Base-by-base conservation (phyloP, 768 basidiomycete genomes). In the Calocera viscosa region DNA sequence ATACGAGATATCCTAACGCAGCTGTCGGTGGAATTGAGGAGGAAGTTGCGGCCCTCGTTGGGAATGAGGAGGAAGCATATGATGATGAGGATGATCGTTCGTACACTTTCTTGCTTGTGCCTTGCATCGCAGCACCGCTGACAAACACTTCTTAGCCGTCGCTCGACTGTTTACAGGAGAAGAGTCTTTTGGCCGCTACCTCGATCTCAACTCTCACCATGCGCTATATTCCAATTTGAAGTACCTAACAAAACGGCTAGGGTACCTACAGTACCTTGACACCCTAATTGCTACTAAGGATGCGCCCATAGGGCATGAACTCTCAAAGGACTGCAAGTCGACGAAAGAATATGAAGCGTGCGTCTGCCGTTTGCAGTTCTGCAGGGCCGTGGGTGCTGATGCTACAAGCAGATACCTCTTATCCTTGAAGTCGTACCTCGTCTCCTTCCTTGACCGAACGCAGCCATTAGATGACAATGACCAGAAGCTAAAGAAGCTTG, bases 231-330 rank as follows among this genome's bases (percentile, higher is more conserved):
- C 85, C 79, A 99, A 99, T 76, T 76, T 99, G 70, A 91, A 90
- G 77, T 84, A 87, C 67, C 83, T 94, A 63, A 83, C 86, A 64
- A 91, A 88, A 74, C 84, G 94, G 47, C 77, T 94, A 33, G 87
- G 88, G 11, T 99, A 99, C 77, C 81, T 98, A 53, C 92, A 94
- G 75, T 99, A 94, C 75, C 83, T 99, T 67, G 94, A 94, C 72
- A 77, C 89, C 64, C 82, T 97, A n/a, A 79, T 91, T 43, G 80
- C 82, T 53, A 82, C 86, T 26, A 82, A 87, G 73, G 79, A 80
- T 17, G 82, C 80, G 24, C 78, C 78, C 26, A 75, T 93, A 26
- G 91, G 93, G 74, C 72, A 75, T 63, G 89, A 92, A 70, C 78
- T 92, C 65, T 75, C 87, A 3, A 86, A 82, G 72, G 86, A 89